Conservation (phyloP, 1,284 basidiomycete species). For the Boletus hoseneyae region DNA sequence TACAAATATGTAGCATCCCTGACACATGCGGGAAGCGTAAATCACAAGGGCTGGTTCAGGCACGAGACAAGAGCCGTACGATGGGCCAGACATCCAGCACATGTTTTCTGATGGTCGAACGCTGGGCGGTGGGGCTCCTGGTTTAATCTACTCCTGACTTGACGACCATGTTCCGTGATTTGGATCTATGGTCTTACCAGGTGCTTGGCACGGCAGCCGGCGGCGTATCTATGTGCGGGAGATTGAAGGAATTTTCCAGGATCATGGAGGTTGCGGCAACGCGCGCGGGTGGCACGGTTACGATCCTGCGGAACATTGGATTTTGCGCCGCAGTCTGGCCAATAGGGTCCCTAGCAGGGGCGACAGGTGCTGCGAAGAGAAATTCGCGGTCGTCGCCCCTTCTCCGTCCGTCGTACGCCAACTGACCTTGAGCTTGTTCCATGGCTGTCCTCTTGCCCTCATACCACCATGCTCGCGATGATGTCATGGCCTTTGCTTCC, state of each 20-base stretch:
- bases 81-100: background rate
- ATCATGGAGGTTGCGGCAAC: background rate
- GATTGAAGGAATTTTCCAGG: background rate
- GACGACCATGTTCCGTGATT: slow-evolving; percentile 1
- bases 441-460: background rate
- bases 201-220: background rate
- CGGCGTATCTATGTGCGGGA: background rate
- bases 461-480: slow-evolving; percentile 2
- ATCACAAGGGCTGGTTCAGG: slow-evolving; percentile 17
- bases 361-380: background rate
- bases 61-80: background rate
- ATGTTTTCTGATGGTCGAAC: slow-evolving; percentile 7
- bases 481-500: slow-evolving; percentile 13
- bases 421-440: background rate
- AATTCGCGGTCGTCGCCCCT: too few relatives aligned
- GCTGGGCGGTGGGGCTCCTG: slow-evolving; percentile 15
- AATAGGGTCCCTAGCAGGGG: background rate
- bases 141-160: slow-evolving; percentile 12
- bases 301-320: background rate
- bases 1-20: too few relatives aligned
- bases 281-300: background rate
- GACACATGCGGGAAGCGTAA: too few relatives aligned
- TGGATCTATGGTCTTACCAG: background rate
- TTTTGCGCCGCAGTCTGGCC: background rate
- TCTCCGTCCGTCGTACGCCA: background rate